A percentile compares a stretch with the other conserved stretches of the same genome.
Evolutionary conservation across 108 stramenopile species (phyloP).

Genomic region (Craspedostauros australis): DNA sequence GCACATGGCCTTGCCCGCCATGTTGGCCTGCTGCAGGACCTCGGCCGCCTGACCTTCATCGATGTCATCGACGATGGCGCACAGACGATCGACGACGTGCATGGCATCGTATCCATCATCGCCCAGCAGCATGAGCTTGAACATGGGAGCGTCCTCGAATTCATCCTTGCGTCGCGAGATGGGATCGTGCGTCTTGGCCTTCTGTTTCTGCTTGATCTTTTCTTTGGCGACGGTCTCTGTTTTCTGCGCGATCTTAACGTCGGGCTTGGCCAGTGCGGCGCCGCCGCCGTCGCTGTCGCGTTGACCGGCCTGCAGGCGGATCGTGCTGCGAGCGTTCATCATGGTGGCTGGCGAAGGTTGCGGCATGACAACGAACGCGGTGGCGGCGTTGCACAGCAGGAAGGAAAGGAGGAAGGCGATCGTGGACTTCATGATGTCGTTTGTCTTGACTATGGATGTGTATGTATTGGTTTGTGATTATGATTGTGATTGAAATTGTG

Average conservation of each 20-base stretch:
- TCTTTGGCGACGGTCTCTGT: constrained; percentile 47
- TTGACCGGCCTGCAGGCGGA: constrained; percentile 11
- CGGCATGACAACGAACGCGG: no score
- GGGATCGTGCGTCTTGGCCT: constrained; percentile 41
- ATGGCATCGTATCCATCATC: constrained; percentile 82
- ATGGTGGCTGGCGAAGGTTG: no score
- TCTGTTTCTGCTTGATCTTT: constrained; percentile 41
- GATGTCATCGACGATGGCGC: constrained; percentile 66
- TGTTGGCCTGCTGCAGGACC: constrained; percentile 56
- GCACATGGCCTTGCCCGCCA: constrained; percentile 66
- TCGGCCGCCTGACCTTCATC: constrained; percentile 66
- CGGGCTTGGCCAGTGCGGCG: constrained; percentile 69
- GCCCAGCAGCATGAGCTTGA: constrained; percentile 75
- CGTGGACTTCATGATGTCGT: no score
- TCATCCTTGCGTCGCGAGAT: constrained; percentile 53
- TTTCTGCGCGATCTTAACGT: constrained; percentile 39
- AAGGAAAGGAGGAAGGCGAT: no score
- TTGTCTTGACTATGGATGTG: no score
- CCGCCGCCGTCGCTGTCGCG: constrained; percentile 53
- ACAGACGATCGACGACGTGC: constrained; percentile 79
- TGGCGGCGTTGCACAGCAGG: no score
- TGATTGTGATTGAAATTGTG: no score
- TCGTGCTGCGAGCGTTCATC: neutral
- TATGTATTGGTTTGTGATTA: no score
- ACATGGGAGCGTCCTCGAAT: constrained; percentile 89